phyloP scores from a whole-genome alignment of 192 early-diverging fungal species.

The Umbelopsis isabellina region DNA sequence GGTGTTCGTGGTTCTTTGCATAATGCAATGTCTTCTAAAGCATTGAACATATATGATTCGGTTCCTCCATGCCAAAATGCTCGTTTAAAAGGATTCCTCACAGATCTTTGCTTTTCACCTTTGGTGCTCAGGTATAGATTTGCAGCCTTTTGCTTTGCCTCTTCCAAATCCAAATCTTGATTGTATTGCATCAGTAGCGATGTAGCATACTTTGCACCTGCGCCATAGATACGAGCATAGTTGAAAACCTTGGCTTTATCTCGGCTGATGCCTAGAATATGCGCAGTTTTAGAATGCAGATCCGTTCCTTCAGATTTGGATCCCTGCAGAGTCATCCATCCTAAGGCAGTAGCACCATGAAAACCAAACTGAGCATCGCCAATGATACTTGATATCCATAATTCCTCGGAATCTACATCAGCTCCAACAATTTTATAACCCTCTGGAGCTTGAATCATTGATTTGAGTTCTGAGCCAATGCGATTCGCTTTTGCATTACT shows the following conservation, averaged over 20 bases:
- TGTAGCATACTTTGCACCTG: constrained; percentile 81
- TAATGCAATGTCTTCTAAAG: constrained; percentile 80
- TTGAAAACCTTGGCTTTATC: constrained; percentile 96
- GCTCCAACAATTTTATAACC: constrained; percentile 93
- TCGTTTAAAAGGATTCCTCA: constrained; percentile 28
- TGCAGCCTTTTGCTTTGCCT: constrained; percentile 67
- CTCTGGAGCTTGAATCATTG: constrained; percentile 78
- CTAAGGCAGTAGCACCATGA: constrained; percentile 91
- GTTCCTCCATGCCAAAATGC: constrained; percentile 87
- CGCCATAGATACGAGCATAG: constrained; percentile 95
- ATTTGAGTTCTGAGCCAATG: constrained; percentile 93
- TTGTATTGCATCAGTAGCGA: constrained; percentile 80
- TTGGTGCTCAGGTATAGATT: constrained; percentile 84
- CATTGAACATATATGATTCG: constrained; percentile 96
- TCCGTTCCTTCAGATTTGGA: constrained; percentile 88
- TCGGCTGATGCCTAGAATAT: constrained; percentile 83
- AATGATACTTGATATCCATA: constrained; percentile 95
- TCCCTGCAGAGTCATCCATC: constrained; percentile 98
- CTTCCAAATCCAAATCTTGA: constrained; percentile 65
- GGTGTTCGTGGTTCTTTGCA: constrained; percentile 80
- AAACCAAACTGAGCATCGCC: constrained; percentile 93
- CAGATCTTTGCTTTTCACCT: constrained; percentile 58
- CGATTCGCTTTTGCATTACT: constrained; percentile 88
- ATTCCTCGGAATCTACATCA: constrained; percentile 95
- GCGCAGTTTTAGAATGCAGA: constrained; percentile 90